A percentile compares a stretch with the other conserved stretches of the same genome.
phyloP scores from a whole-genome alignment of 768 basidiomycete genomes.

The Termitomyces heimii region DNA sequence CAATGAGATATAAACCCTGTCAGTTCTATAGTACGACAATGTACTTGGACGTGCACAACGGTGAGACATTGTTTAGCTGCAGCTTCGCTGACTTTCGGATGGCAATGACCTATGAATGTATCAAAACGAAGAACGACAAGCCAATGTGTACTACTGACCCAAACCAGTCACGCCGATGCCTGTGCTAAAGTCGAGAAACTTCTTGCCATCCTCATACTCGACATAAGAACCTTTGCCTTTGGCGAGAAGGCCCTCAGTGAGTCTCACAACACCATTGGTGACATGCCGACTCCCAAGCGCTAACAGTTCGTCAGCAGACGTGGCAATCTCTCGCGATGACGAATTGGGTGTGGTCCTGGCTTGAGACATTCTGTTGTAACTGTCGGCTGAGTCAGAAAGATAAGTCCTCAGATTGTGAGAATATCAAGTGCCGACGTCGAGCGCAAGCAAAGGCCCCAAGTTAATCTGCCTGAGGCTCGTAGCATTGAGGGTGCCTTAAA shows the following conservation, averaged over 20 bases:
- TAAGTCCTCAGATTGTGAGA: background rate
- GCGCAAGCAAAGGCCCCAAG: background rate
- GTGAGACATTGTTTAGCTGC: conserved; percentile 85
- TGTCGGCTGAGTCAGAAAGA: background rate
- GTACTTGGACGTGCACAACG: conserved; percentile 74
- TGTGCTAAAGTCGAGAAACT: conserved; percentile 78
- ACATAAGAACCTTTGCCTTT: conserved; percentile 74
- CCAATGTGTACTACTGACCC: conserved; percentile 34
- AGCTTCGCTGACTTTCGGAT: conserved; percentile 80
- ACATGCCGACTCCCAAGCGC: conserved; percentile 39
- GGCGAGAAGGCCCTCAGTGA: conserved; percentile 51
- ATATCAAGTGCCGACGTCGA: background rate
- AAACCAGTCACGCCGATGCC: conserved; percentile 87
- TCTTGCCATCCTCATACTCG: conserved; percentile 63
- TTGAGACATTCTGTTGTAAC: background rate
- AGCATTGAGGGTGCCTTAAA: background rate
- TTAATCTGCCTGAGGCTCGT: background rate
- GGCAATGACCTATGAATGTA: conserved; percentile 63
- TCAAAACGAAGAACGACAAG: background rate
- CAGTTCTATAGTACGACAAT: background rate
- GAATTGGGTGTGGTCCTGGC: background rate
- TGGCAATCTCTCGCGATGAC: background rate
- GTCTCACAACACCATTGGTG: conserved; percentile 38
- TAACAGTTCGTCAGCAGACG: conserved; percentile 18
- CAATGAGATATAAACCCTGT: background rate